Conservation (phyloP, 2,329 filamentous ascomycete genomes). For the Talaromyces sp. region DNA sequence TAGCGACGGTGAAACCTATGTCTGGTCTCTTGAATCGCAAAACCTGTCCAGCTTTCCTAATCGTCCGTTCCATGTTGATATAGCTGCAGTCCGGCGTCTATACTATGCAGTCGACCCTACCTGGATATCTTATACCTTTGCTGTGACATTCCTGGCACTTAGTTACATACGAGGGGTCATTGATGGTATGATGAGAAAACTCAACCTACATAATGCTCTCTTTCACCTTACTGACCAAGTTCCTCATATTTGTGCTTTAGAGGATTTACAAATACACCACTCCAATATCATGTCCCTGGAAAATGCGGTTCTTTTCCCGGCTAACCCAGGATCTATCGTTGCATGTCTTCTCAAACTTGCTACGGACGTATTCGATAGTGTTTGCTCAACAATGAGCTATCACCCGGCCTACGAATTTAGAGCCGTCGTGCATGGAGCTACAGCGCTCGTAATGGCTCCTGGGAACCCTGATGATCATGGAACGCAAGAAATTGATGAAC, state of each 20-base stretch:
- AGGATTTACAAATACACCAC: conserved; percentile 5
- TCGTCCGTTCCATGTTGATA: conserved; percentile 17
- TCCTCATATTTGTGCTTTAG: not conserved
- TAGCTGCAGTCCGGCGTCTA: conserved; percentile 15
- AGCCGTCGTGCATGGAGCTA: conserved; percentile 19
- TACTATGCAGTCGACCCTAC: conserved; percentile 21
- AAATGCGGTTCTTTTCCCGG: not conserved
- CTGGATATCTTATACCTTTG: conserved; percentile 22
- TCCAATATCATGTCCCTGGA: not conserved
- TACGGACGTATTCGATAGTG: conserved; percentile 19
- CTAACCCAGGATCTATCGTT: conserved; percentile 13
- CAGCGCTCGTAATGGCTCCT: conserved; percentile 14
- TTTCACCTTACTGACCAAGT: not conserved
- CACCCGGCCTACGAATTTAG: conserved; percentile 20
- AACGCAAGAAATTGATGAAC: conserved; percentile 14
- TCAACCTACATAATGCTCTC: not conserved
- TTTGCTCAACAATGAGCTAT: conserved; percentile 16
- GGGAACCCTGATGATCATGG: not conserved
- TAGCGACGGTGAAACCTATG: conserved; percentile 5
- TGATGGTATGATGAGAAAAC: conserved; percentile 14
- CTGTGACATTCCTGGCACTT: conserved; percentile 18
- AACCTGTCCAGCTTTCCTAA: conserved; percentile 16
- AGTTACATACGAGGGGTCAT: conserved; percentile 20
- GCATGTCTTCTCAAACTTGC: conserved; percentile 17
- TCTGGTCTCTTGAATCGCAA: conserved; percentile 19